These are phyloP conservation scores for Guyanaporus albipodus DNA, from an alignment of 768 basidiomycete species.

Conservation along the genomic window DNA sequence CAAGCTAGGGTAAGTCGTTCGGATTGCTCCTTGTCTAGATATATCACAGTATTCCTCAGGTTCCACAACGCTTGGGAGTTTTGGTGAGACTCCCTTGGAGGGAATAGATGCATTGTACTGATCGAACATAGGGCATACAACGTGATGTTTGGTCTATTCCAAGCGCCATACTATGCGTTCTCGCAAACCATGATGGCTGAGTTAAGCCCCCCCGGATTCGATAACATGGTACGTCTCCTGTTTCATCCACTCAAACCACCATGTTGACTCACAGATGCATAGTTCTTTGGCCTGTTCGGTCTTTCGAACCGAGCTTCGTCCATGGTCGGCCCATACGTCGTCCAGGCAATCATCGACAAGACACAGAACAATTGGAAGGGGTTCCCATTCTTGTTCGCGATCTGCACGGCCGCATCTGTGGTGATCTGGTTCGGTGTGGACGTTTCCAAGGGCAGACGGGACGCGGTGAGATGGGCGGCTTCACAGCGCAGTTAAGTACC, in stretches of 20 bases:
- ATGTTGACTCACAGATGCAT: not conserved
- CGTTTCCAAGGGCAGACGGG: constrained; percentile 55
- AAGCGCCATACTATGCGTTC: constrained; percentile 85
- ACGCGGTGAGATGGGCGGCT: constrained; percentile 58
- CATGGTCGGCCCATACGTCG: constrained; percentile 83
- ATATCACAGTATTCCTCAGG: constrained; percentile 22
- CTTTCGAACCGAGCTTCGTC: constrained; percentile 83
- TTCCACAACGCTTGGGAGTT: constrained; percentile 88
- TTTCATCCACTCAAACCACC: no score
- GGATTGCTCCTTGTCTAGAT: not conserved
- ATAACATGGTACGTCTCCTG: constrained; percentile 57
- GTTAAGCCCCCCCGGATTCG: constrained; percentile 81
- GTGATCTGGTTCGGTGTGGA: constrained; percentile 78
- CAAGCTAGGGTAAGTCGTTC: constrained; percentile 55
- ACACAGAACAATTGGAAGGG: constrained; percentile 77
- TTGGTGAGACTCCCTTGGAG: constrained; percentile 46
- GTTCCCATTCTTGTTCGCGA: constrained; percentile 78
- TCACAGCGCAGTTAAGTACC: constrained; percentile 21
- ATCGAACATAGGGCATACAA: constrained; percentile 62
- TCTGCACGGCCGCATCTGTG: constrained; percentile 61
- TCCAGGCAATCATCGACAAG: constrained; percentile 75
- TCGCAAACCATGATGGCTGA: constrained; percentile 89
- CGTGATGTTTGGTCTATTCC: constrained; percentile 74
- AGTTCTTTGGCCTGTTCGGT: constrained; percentile 88
- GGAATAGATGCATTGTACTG: not conserved